Conservation (phyloP, 208 protist genomes). For the Trypanosoma brucei region DNA sequence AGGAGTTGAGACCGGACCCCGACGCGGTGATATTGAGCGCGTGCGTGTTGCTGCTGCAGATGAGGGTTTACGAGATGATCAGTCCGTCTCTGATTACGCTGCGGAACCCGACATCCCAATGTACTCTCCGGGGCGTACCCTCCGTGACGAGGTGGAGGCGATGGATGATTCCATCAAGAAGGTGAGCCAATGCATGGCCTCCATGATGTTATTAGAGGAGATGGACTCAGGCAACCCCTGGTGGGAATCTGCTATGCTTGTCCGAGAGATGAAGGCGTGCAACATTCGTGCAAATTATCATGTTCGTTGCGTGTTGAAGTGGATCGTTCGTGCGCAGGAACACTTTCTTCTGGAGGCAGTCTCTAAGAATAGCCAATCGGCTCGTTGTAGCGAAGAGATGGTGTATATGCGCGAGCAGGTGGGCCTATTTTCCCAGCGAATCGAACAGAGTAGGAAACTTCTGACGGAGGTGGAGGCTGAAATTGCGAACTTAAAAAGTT, state of each 20-base stretch:
- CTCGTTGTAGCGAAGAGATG: constrained; percentile 37
- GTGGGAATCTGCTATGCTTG: constrained; percentile 72
- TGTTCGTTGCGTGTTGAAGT: constrained; percentile 34
- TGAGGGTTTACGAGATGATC: constrained; percentile 48
- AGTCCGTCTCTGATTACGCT: constrained; percentile 77
- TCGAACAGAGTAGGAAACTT: constrained; percentile 11
- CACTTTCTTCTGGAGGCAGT: constrained; percentile 61
- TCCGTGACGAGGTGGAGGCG: constrained; percentile 22
- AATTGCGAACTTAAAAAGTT: constrained; percentile 29
- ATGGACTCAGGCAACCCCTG: constrained; percentile 31
- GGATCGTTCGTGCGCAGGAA: constrained; percentile 42
- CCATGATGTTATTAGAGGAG: constrained; percentile 26
- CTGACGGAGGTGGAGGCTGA: constrained; percentile 26
- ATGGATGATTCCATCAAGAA: constrained; percentile 35
- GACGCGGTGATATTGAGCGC: constrained; percentile 30
- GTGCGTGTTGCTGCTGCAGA: constrained; percentile 63
- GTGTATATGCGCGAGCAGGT: constrained; percentile 52
- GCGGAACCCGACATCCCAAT: constrained; percentile 36
- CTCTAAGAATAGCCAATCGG: constrained; percentile 45
- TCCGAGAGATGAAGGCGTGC: constrained; percentile 62
- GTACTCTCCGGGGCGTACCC: constrained; percentile 16
- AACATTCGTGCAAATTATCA: constrained; percentile 72
- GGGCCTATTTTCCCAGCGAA: constrained; percentile 30
- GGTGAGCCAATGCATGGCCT: constrained; percentile 21
- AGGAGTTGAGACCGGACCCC: background rate